Evolutionary conservation across 2,329 filamentous ascomycete genomes (phyloP).

Genomic region (Fusarium sp.): DNA sequence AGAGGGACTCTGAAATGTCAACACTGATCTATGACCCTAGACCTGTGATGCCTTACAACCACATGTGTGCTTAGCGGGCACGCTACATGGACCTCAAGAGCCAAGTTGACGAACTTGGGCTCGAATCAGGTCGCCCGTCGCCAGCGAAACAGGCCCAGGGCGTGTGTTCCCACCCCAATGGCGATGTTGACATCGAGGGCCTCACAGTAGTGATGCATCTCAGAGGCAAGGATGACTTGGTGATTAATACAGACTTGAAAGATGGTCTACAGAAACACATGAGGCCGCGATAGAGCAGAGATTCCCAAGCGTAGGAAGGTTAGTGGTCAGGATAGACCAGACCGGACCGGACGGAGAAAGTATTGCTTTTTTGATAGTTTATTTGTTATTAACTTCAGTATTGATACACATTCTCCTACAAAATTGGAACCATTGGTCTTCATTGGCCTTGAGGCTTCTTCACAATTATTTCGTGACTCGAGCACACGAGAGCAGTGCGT

Average conservation of each 20-base stretch:
- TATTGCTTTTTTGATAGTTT: background rate
- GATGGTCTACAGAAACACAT: conserved; percentile 42
- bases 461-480: background rate
- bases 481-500: background rate
- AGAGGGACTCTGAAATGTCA: conserved; percentile 12
- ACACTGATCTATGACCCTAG: conserved; percentile 45
- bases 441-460: background rate
- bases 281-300: background rate
- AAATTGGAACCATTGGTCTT: background rate
- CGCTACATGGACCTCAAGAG: conserved; percentile 53
- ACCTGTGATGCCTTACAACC: conserved; percentile 50
- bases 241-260: conserved; percentile 60
- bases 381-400: background rate
- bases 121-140: conserved; percentile 46
- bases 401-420: background rate
- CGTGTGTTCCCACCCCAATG: conserved; percentile 40
- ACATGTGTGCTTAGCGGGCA: conserved; percentile 55
- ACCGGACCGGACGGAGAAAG: background rate
- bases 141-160: conserved; percentile 25
- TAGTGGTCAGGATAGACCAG: conserved; percentile 1
- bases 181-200: conserved; percentile 56
- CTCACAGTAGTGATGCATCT: conserved; percentile 62
- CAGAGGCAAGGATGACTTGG: conserved; percentile 59
- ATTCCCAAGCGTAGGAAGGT: background rate
- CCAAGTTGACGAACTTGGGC: conserved; percentile 54